These are phyloP conservation scores for Coemansia sp. DNA, from an alignment of 371 early-diverging fungal species.

Conservation along the genomic window DNA sequence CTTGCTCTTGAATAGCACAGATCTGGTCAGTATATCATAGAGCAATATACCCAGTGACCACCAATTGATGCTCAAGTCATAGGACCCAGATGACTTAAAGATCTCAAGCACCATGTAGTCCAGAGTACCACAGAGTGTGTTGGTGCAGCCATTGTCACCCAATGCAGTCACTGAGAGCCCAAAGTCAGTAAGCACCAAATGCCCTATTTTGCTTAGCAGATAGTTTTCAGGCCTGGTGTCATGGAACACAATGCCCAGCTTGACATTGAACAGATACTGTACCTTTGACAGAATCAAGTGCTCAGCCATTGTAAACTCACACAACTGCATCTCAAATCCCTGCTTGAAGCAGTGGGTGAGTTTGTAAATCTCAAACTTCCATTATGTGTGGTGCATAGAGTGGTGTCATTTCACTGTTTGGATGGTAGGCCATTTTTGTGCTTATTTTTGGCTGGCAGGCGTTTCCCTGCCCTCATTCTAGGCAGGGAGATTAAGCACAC, in stretches of 20 bases:
- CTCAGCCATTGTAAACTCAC: no score
- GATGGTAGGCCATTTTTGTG: no score
- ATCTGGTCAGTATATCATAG: slow-evolving; percentile 81
- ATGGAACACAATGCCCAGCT: slow-evolving; percentile 87
- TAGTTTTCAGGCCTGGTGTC: slow-evolving; percentile 87
- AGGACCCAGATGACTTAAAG: slow-evolving; percentile 71
- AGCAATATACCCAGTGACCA: slow-evolving; percentile 96
- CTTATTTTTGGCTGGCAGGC: no score
- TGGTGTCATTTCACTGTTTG: no score
- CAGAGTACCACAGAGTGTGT: slow-evolving; percentile 95
- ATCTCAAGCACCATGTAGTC: slow-evolving; percentile 95
- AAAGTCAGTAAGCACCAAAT: slow-evolving; percentile 85
- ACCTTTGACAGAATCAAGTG: slow-evolving; percentile 57
- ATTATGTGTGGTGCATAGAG: no score
- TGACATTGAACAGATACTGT: slow-evolving; percentile 94
- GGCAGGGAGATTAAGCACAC: no score
- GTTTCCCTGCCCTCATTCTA: no score
- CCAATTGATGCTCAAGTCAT: slow-evolving; percentile 92
- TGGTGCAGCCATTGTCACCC: slow-evolving; percentile 76
- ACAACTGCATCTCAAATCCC: no score
- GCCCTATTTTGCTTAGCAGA: slow-evolving; percentile 70
- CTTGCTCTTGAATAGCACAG: slow-evolving; percentile 96
- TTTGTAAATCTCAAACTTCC: no score
- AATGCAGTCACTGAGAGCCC: slow-evolving; percentile 77
- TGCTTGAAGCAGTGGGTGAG: no score